Base-by-base conservation (phyloP, 495 filamentous ascomycete species). In the Penicillium robsamsonii region DNA sequence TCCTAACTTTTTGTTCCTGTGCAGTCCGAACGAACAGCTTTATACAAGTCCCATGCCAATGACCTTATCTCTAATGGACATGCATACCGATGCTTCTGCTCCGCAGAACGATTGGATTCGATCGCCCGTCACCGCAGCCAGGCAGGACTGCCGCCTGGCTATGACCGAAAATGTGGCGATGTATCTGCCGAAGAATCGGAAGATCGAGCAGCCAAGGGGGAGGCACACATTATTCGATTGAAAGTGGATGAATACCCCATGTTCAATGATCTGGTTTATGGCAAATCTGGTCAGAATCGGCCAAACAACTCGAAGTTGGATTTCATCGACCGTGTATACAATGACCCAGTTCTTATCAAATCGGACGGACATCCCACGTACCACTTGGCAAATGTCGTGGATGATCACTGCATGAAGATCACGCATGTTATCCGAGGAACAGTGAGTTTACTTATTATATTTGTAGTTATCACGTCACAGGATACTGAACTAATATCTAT, bases 371-470 rank as follows among this genome's bases (percentile, higher is more conserved):
- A 87, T 50, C 94, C 94, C 1, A 97, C 94, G 9, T 98, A 98
- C 65, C 94, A 97, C 69, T 85, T 98, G 50, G 94, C 94, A 4
- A 97, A 97, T 70, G 92, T 98, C 24, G 87, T 98, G 20, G 94
- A 98, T 69, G 94, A 98, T 69, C 90, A 95, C 66, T 73, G 81
- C 47, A 98, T 98, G 94, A 70, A 88, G 49, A 95, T 98, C 65
- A 97, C 91, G 4, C 92, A 97, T 72, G 95, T 98, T 24, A 88
- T 97, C 49, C 84, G 94, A 40, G 94, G 91, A 47, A 82, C 86
- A 8, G 91, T 90, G 71, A 68, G 86, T 31, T 35, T 51, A 12
- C 18, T 31, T 35, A 20, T 9, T 13, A 33, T 38, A 27, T n/a
- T 9, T 29, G 13, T 37, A n/a, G 10, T 29, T 47, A 15, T 35